phyloP scores from a whole-genome alignment of 139 green algal species.

The Asterochloris sp. region DNA sequence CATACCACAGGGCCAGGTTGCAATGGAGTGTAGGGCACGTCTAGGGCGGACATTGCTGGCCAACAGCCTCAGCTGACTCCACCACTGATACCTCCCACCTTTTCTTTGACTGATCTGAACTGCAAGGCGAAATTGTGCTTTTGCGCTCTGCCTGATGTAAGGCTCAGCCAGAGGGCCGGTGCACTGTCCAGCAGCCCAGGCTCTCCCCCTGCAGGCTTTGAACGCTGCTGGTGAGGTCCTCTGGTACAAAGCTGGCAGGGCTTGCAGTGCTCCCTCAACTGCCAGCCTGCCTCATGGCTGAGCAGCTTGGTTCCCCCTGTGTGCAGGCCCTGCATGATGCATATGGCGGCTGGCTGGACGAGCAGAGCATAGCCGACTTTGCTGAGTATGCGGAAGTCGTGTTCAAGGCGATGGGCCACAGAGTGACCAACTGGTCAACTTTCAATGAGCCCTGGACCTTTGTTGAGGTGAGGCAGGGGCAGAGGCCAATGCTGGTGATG shows the following conservation, averaged over 20 bases:
- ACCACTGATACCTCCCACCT: conserved; percentile 43
- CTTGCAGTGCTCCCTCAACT: too few relatives aligned
- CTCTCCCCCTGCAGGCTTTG: too few relatives aligned
- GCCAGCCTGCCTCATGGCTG: too few relatives aligned
- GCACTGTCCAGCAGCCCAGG: too few relatives aligned
- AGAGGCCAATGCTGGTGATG: too few relatives aligned
- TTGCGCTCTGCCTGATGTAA: too few relatives aligned
- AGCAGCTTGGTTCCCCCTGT: neutral
- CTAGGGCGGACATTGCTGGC: too few relatives aligned
- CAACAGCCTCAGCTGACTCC: neutral
- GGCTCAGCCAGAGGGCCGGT: too few relatives aligned
- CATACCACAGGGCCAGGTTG: neutral
- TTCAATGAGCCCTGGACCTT: conserved; percentile 49
- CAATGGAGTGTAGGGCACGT: too few relatives aligned
- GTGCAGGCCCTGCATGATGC: conserved; percentile 28
- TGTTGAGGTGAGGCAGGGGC: conserved; percentile 7
- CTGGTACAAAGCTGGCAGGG: too few relatives aligned
- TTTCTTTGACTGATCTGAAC: neutral
- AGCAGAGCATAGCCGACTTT: conserved; percentile 35
- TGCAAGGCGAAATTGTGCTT: too few relatives aligned
- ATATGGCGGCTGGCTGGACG: conserved; percentile 35
- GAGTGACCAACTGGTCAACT: conserved; percentile 44
- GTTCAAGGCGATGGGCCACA: conserved; percentile 39
- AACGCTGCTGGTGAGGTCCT: too few relatives aligned
- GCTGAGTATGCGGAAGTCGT: conserved; percentile 33